Conservation (phyloP, 805 yeast species). For the Kazachstania martiniae region DNA sequence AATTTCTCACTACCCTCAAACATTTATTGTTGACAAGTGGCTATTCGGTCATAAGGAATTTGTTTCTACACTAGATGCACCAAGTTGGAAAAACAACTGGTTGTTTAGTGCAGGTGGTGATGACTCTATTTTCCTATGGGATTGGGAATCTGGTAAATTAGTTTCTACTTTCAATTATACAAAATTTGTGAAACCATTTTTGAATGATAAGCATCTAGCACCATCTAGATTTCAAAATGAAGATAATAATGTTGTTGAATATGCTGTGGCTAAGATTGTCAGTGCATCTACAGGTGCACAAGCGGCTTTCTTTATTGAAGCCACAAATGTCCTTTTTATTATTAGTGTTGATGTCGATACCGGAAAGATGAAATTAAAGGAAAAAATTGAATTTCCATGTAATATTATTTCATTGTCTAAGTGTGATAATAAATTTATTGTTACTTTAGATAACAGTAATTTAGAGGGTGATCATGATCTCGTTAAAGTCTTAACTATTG, state of each 20-base stretch:
- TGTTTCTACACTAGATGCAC: constrained; percentile 53
- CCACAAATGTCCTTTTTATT: constrained; percentile 35
- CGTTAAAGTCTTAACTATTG: constrained; percentile 16
- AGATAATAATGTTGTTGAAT: constrained; percentile 36
- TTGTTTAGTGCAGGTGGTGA: constrained; percentile 92
- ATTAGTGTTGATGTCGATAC: constrained; percentile 15
- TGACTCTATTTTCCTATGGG: constrained; percentile 60
- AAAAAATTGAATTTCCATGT: constrained; percentile 23
- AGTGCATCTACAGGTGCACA: constrained; percentile 26
- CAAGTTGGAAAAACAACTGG: constrained; percentile 36
- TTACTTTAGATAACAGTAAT: constrained; percentile 27
- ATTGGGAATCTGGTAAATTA: constrained; percentile 52
- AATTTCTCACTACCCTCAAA: constrained; percentile 66
- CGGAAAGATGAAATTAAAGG: constrained; percentile 16
- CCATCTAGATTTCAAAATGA: constrained; percentile 56
- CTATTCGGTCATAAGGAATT: constrained; percentile 82
- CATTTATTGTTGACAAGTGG: constrained; percentile 71
- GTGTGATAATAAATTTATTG: constrained; percentile 25
- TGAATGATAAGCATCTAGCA: constrained; percentile 49
- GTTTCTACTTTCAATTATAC: constrained; percentile 41
- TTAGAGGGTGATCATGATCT: constrained; percentile 8
- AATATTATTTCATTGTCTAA: constrained; percentile 25
- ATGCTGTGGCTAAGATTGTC: constrained; percentile 37
- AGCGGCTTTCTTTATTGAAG: constrained; percentile 40
- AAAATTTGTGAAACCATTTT: constrained; percentile 31